These are phyloP conservation scores for Candida nemodendra DNA, from an alignment of 805 yeast species.

Conservation along the genomic window DNA sequence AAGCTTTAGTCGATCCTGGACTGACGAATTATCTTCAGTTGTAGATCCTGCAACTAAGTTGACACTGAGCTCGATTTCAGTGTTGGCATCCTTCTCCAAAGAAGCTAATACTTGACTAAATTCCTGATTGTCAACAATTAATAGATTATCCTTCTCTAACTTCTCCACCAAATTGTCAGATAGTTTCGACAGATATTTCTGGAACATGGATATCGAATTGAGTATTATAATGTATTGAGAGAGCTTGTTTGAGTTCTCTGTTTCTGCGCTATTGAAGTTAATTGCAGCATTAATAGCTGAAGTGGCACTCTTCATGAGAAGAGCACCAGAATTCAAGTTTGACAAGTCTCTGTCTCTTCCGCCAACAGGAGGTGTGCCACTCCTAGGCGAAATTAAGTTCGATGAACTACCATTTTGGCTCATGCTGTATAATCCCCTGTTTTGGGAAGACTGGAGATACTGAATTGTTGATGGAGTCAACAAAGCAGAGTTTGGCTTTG, in stretches of 20 bases:
- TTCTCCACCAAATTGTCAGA: conserved; percentile 39
- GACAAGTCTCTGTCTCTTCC: conserved; percentile 22
- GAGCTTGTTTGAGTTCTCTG: conserved; percentile 46
- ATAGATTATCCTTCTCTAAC: conserved; percentile 27
- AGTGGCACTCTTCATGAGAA: conserved; percentile 44
- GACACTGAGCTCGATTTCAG: conserved; percentile 20
- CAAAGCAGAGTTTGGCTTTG: conserved; percentile 32
- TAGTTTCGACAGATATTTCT: conserved; percentile 55
- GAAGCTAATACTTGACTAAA: conserved; percentile 22
- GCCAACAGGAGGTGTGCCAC: conserved; percentile 31
- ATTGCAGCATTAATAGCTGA: conserved; percentile 36
- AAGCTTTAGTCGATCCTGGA: conserved; percentile 23
- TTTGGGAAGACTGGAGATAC: conserved; percentile 16
- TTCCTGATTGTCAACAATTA: conserved; percentile 34
- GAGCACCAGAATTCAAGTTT: conserved; percentile 21
- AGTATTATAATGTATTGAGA: conserved; percentile 63
- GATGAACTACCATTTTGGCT: conserved; percentile 25
- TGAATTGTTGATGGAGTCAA: conserved; percentile 24
- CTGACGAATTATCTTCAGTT: conserved; percentile 20
- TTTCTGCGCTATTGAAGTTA: conserved; percentile 36
- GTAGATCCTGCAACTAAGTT: conserved; percentile 16
- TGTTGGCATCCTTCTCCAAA: conserved; percentile 18
- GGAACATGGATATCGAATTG: conserved; percentile 69
- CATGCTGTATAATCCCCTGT: conserved; percentile 7
- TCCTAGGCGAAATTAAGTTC: conserved; percentile 26